Base-by-base conservation (phyloP, 441 rosid genomes). In the Hura crepitans region DNA sequence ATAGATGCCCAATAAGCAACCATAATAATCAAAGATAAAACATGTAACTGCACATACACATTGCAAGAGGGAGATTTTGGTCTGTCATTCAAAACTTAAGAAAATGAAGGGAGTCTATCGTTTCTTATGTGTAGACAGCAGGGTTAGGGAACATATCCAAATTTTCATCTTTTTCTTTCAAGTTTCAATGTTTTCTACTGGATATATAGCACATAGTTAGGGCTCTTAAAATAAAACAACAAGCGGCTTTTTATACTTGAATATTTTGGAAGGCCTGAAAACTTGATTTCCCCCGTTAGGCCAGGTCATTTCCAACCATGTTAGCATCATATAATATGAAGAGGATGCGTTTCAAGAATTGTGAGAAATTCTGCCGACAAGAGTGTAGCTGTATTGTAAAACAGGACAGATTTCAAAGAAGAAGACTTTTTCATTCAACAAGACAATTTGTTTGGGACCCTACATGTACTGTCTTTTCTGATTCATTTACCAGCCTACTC, bases 1-100 rank as follows among this genome's bases (percentile, higher is more conserved):
- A 66, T 18, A 75, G 14, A 76, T 9, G 49, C 13, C 55, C n/a
- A 27, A 66, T 81, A 58, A 85, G 77, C 15, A 72, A 77, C 47
- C 62, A 53, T 35, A 7, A 66, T 22, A 49, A 37, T 20, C n/a
- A n/a, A 64, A 68, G 57, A 39, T 25, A 37, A 45, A 12, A 25
- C 11, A 35, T 72, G 20, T 33, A n/a, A 50, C 31, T 49, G 25
- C 45, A 4, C 58, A 47, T 14, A 68, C 31, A 25, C 30, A 30
- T 31, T 25, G 22, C 55, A 42, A 62, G n/a, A 49, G 58, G 60
- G n/a, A 37, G 45, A 66, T 20, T n/a, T 14, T 20, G 18, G 20
- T 37, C 5, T 23, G 35, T 27, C 45, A 54, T 22, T 42, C 33
- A 35, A n/a, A 50, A 22, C n/a, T 70, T 62, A 1, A 13, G 28